phyloP scores from a whole-genome alignment of 805 yeast genomes.

The Zygotorulaspora florentina region DNA sequence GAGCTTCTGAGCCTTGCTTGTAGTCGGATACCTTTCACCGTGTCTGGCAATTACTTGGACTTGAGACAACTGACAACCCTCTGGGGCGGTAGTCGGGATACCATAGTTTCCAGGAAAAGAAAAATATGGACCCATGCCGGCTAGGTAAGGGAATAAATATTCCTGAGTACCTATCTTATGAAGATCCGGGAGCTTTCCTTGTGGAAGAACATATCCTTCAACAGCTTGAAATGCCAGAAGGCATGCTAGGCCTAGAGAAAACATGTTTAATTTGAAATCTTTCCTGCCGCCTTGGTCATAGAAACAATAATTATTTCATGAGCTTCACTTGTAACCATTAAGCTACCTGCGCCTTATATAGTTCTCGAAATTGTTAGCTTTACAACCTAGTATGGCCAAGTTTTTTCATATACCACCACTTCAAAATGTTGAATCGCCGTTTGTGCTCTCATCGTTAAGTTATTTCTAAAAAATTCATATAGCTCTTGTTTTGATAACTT shows the following conservation, averaged over 20 bases:
- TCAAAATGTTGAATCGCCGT: no score
- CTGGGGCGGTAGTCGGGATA: constrained; percentile 44
- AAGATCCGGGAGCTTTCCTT: constrained; percentile 5
- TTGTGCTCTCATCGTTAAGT: no score
- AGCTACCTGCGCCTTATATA: no score
- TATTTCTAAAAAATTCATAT: no score
- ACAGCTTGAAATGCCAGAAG: constrained; percentile 43
- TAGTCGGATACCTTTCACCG: constrained; percentile 72
- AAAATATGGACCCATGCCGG: constrained; percentile 54
- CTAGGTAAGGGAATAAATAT: constrained; percentile 45
- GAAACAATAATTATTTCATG: no score
- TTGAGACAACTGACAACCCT: constrained; percentile 52
- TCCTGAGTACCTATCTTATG: constrained; percentile 20
- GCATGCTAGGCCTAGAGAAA: constrained; percentile 60
- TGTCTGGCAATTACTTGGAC: constrained; percentile 71
- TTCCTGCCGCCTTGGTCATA: not conserved
- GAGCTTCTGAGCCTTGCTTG: constrained; percentile 38
- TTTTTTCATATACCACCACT: no score
- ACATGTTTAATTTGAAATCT: constrained; percentile 37
- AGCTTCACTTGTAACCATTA: no score
- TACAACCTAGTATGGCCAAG: no score
- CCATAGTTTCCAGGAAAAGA: constrained; percentile 49
- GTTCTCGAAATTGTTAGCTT: no score
- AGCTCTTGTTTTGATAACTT: no score
- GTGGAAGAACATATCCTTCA: constrained; percentile 17